Percentiles rank a stretch among this genome's conserved stretches.
These are phyloP conservation scores for Pinus albicaulis DNA, from an alignment of 75 land plant genomes.

Conservation along the genomic window DNA sequence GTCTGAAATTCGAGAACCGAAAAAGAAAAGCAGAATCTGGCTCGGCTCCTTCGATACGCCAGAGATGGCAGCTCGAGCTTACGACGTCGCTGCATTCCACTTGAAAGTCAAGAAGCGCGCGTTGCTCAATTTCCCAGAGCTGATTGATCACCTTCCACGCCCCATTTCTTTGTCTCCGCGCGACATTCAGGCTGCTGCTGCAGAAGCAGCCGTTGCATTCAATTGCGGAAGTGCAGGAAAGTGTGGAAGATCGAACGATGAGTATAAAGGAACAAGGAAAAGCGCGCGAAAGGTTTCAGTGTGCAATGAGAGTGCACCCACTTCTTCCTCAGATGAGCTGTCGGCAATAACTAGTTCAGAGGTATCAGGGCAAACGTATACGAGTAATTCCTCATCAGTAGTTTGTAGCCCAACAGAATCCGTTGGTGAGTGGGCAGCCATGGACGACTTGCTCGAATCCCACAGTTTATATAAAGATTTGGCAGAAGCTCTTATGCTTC, in stretches of 20 bases:
- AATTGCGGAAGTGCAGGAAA: not conserved
- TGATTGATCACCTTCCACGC: constrained; percentile 1
- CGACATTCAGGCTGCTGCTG: constrained; percentile 32
- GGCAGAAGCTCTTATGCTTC: too few relatives aligned
- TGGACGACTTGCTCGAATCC: too few relatives aligned
- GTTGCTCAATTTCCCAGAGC: constrained; percentile 28
- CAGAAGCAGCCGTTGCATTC: constrained; percentile 15
- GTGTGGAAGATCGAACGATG: not conserved
- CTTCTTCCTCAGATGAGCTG: too few relatives aligned
- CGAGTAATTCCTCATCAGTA: too few relatives aligned
- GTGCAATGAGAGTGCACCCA: too few relatives aligned
- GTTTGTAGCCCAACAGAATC: too few relatives aligned
- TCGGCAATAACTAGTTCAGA: too few relatives aligned
- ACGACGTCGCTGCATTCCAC: constrained; percentile 2
- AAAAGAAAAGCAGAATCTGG: not conserved
- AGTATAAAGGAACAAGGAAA: too few relatives aligned
- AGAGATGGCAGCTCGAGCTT: not conserved
- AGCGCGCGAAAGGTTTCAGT: too few relatives aligned
- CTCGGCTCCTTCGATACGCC: not conserved
- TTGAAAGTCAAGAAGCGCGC: constrained; percentile 10
- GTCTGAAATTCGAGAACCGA: not conserved
- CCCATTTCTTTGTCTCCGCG: constrained; percentile 10
- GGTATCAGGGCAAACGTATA: too few relatives aligned
- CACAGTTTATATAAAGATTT: too few relatives aligned
- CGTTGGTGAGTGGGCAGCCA: too few relatives aligned